Evolutionary conservation across 345 rosid genomes (phyloP), one percentile per base, ranked within the genome.

Genomic region (Heritiera fomes): DNA sequence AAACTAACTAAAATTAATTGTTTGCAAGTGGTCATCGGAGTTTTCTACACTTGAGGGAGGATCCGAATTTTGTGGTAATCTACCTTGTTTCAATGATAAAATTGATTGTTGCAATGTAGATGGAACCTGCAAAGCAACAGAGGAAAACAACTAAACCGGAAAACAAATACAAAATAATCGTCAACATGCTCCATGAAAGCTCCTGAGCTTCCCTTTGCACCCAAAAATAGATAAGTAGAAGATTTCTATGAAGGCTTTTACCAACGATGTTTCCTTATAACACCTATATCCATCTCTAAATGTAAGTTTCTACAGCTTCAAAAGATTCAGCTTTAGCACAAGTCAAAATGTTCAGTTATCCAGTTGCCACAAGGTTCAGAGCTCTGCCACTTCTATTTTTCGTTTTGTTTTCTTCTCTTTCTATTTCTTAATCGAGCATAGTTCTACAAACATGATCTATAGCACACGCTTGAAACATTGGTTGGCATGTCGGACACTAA

Each of bases 251-350:
- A 49, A 49, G n/a, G n/a, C n/a, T n/a, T n/a, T n/a, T n/a, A n/a
- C n/a, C n/a, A n/a, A n/a, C n/a, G n/a, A n/a, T n/a, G n/a, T n/a
- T n/a, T n/a, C n/a, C 74, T 14, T 49, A 49, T 68, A n/a, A n/a
- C 20, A 68, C 18, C 34, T 41, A 7, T 47, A 70, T 47, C 53
- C n/a, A 47, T 69, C 41, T 12, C 41, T 13, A 7, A 23, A 13
- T 47, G 3, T 23, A 46, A 23, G 40, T 68, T 20, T 46, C 55
- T 69, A 69, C 40, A 46, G 46, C 73, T 46, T 46, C 0, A 23
- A 46, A 69, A 45, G n/a, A 46, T 69, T 69, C 38, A 69, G 73
- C 55, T 69, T 69, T 55, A 46, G 52, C n/a, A 69, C 56, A 69
- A 20, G 10, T 14, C 30, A 45, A 45, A 46, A 46, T 45, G 73